phyloP scores from a whole-genome alignment of 495 filamentous ascomycete species.

The Pseudotulostoma volvatum region DNA sequence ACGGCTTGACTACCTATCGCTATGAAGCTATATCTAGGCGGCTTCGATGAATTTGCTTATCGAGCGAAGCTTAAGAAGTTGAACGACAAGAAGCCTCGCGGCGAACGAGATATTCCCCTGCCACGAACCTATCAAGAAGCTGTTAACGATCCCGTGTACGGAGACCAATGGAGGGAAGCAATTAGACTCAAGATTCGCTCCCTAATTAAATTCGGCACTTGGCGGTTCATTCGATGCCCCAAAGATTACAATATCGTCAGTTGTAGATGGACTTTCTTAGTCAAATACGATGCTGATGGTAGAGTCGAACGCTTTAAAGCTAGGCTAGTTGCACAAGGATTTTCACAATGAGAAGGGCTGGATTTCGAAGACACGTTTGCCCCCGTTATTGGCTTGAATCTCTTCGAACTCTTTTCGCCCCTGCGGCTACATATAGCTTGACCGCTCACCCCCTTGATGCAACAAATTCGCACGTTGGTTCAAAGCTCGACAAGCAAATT shows the following conservation, averaged over 20 bases:
- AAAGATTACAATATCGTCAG: neutral
- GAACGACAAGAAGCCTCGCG: too few species aligned
- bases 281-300: slow-evolving; percentile 5
- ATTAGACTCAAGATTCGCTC: neutral
- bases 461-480: neutral
- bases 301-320: slow-evolving; percentile 4
- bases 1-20: too few species aligned
- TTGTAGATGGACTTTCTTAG: slow-evolving; percentile 3
- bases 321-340: slow-evolving; percentile 5
- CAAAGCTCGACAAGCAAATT: neutral
- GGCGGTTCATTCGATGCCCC: neutral
- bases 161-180: neutral
- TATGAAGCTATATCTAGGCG: too few species aligned
- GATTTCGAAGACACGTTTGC: slow-evolving; percentile 3
- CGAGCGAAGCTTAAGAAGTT: too few species aligned
- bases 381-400: neutral
- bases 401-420: neutral
- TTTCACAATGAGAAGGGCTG: slow-evolving; percentile 4
- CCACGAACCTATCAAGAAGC: neutral
- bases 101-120: too few species aligned
- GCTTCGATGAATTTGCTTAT: too few species aligned
- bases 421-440: neutral
- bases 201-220: neutral
- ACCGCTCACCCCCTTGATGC: neutral
- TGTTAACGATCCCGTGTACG: neutral